A percentile compares a stretch with the other conserved stretches of the same genome.
Evolutionary conservation across 352 stramenopile species (phyloP).

Genomic region (Phytophthora tentaculata): DNA sequence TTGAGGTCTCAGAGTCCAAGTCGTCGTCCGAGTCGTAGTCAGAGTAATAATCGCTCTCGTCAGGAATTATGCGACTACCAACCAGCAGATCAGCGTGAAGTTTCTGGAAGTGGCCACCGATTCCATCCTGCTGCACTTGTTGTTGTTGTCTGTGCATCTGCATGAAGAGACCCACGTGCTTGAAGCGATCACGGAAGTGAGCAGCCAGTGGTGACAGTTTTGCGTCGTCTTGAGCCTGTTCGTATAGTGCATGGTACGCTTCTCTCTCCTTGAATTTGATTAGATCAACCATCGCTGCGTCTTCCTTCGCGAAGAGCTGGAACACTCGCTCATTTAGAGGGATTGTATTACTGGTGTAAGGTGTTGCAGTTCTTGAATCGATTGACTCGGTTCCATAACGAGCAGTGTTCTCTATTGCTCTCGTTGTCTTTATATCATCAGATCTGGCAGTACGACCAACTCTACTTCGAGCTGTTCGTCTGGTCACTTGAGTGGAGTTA

Average conservation of each 20-base stretch:
- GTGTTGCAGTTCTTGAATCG: conserved; percentile 4
- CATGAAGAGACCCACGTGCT: conserved; percentile 58
- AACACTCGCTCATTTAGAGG: conserved; percentile 40
- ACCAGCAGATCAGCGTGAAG: conserved; percentile 54
- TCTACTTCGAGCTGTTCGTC: conserved; percentile 19
- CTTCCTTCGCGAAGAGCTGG: conserved; percentile 60
- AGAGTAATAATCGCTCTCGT: conserved; percentile 13
- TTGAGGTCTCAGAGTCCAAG: conserved; percentile 11
- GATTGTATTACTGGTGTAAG: background rate
- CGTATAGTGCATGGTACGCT: conserved; percentile 32
- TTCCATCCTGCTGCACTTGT: conserved; percentile 48
- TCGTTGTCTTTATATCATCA: conserved; percentile 6
- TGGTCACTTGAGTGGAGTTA: background rate
- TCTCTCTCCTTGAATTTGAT: conserved; percentile 77
- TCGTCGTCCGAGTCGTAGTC: conserved; percentile 25
- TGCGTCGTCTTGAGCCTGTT: conserved; percentile 47
- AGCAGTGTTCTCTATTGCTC: conserved; percentile 4
- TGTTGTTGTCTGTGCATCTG: conserved; percentile 45
- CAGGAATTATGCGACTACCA: conserved; percentile 3
- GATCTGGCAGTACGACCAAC: conserved; percentile 13
- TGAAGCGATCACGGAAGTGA: conserved; percentile 73
- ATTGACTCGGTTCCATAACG: conserved; percentile 14
- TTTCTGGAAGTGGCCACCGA: conserved; percentile 68
- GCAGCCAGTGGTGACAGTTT: conserved; percentile 53
- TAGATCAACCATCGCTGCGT: conserved; percentile 58